Evolutionary conservation across 2,329 filamentous ascomycete genomes (phyloP).

Genomic region (Diplocarpon rosae): DNA sequence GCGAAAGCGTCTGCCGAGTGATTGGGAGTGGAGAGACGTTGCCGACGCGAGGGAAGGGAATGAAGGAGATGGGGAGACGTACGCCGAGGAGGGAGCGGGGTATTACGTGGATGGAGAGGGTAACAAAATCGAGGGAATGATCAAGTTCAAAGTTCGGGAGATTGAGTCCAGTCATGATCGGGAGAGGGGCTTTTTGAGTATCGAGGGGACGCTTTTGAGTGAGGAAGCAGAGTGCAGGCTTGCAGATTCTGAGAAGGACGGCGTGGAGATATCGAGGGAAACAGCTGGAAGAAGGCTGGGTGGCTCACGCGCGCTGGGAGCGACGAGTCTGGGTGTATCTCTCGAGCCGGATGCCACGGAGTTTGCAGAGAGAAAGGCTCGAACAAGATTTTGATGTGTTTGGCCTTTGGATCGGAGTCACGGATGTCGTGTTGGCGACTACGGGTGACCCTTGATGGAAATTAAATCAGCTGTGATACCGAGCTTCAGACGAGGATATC

Average conservation of each 20-base stretch:
- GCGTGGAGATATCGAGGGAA: slow-evolving; percentile 28
- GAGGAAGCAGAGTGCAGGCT: slow-evolving; percentile 54
- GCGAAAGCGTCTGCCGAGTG: slow-evolving; percentile 58
- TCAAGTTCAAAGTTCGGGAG: slow-evolving; percentile 72
- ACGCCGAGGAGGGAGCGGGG: slow-evolving; percentile 47
- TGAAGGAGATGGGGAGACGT: slow-evolving; percentile 28
- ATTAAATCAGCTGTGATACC: neutral
- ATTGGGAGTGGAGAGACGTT: slow-evolving; percentile 68
- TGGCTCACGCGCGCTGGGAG: slow-evolving; percentile 23
- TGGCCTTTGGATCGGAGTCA: neutral
- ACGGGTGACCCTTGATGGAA: neutral
- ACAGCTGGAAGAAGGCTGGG: slow-evolving; percentile 31
- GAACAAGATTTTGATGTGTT: slow-evolving; percentile 11
- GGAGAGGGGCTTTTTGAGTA: slow-evolving; percentile 68
- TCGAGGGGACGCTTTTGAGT: slow-evolving; percentile 78
- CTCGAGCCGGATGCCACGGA: slow-evolving; percentile 19
- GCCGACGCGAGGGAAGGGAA: slow-evolving; percentile 28
- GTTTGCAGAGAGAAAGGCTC: slow-evolving; percentile 12
- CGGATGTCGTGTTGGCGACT: neutral
- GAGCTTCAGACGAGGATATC: too few species aligned
- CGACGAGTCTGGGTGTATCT: slow-evolving; percentile 24
- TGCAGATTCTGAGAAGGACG: slow-evolving; percentile 40
- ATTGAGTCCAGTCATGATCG: slow-evolving; percentile 70
- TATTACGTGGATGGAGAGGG: slow-evolving; percentile 69
- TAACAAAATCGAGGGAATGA: slow-evolving; percentile 54